A percentile compares a stretch with the other conserved stretches of the same genome.
These are phyloP conservation scores for Hansenula lynferdii DNA, from an alignment of 1,139 yeast genomes.

Conservation along the genomic window DNA sequence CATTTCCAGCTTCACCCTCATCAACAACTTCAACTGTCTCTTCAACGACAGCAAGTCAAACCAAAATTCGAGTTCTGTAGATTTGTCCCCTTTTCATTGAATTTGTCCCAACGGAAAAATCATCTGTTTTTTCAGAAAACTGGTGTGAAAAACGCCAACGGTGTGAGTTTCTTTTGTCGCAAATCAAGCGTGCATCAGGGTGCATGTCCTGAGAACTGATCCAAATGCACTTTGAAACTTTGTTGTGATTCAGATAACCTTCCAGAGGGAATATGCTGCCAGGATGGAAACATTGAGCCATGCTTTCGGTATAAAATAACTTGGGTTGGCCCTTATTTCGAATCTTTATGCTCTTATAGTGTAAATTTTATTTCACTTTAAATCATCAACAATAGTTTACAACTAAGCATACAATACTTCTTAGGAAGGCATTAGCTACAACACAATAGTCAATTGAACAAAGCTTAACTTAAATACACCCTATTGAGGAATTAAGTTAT, in stretches of 20 bases:
- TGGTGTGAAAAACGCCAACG: background rate
- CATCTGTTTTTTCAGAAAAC: background rate
- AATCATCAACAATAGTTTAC: too few species aligned
- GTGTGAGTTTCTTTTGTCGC: background rate
- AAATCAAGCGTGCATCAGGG: background rate
- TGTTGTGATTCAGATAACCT: constrained; percentile 3
- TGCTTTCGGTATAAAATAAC: constrained; percentile 1
- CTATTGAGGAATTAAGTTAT: background rate
- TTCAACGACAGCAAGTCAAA: too few species aligned
- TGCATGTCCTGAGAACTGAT: constrained; percentile 1
- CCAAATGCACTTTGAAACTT: background rate
- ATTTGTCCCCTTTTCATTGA: too few species aligned
- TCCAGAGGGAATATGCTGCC: background rate
- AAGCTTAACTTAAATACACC: background rate
- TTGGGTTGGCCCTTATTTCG: background rate
- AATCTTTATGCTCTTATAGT: background rate
- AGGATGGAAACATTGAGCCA: background rate
- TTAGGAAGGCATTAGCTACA: too few species aligned
- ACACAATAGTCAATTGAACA: background rate
- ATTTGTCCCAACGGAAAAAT: background rate
- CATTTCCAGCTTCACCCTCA: too few species aligned
- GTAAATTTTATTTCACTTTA: too few species aligned
- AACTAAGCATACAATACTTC: too few species aligned
- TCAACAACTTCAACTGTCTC: too few species aligned
- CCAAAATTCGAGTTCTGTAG: too few species aligned